phyloP scores from a whole-genome alignment of 495 filamentous ascomycete genomes.

The Neurospora sp. region DNA sequence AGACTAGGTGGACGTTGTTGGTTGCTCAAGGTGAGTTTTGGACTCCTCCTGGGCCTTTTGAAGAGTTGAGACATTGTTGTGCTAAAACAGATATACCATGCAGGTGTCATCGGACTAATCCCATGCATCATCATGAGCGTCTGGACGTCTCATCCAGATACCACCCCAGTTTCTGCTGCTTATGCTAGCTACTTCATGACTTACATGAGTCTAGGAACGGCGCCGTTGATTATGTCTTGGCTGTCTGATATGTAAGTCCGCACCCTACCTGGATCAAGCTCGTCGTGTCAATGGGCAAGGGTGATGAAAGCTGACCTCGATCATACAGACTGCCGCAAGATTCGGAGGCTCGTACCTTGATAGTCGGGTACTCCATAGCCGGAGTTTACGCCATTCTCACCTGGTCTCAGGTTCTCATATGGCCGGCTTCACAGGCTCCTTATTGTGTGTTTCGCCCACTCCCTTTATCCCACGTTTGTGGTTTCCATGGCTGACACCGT shows the following conservation, averaged over 20 bases:
- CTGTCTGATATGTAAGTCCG: constrained; percentile 25
- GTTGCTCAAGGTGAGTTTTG: constrained; percentile 21
- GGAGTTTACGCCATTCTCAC: constrained; percentile 28
- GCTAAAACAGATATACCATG: not conserved
- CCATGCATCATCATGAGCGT: constrained; percentile 29
- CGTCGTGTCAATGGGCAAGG: not conserved
- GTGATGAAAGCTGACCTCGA: not conserved
- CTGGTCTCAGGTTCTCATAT: constrained; percentile 33
- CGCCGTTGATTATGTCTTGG: constrained; percentile 31
- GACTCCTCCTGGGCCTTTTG: not conserved
- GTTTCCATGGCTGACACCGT: not conserved
- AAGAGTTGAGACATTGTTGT: not conserved
- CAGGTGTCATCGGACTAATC: constrained; percentile 25
- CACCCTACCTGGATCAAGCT: not conserved
- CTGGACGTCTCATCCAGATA: constrained; percentile 24
- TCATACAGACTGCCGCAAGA: constrained; percentile 22
- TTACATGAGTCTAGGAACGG: constrained; percentile 27
- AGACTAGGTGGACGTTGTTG: constrained; percentile 27
- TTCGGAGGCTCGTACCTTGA: constrained; percentile 27
- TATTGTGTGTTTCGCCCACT: constrained; percentile 18
- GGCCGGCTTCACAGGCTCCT: constrained; percentile 30
- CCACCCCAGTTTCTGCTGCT: constrained; percentile 21
- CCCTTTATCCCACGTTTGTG: not conserved
- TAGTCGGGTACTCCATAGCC: constrained; percentile 30
- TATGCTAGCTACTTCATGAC: constrained; percentile 32